Base-by-base conservation (phyloP, 345 rosid genomes). In the Excoecaria agallocha region DNA sequence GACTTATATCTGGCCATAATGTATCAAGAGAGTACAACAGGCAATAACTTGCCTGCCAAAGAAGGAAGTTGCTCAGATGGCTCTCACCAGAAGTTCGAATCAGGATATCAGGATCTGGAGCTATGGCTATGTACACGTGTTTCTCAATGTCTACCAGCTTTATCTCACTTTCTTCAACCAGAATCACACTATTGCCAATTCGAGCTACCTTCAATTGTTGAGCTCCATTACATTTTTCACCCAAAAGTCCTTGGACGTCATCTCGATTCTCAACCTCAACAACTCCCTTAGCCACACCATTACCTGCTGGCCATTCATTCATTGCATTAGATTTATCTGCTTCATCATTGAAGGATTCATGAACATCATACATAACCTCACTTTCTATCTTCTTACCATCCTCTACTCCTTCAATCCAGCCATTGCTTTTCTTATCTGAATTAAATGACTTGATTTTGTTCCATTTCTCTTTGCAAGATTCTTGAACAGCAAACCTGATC, bases 1-100 rank as follows among this genome's bases (percentile, higher is more conserved):
- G 62, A 49, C 94, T 87, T 59, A 90, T 89, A 84, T 91, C 96
- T 4, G 94, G 97, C 97, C 97, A 94, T 60, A 94, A 54, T 20
- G 80, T 89, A 55, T 79, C 70, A 3, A 91, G 96, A 70, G 93
- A 87, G 71, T 79, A 86, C 76, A 93, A 70, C 22, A 82, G 82
- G 75, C 84, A 80, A 64, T 81, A 43, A 77, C 86, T 71, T 11
- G 89, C 84, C 78, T 89, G 94, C 91, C 96, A 86, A 41, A 86
- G 82, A 59, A 85, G 77, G 81, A 88, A 90, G 71, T 88, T 86
- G 81, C 88, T 88, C 65, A 87, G 79, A 58, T 96, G 82, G 22
- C 85, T 85, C 82, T 80, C 88, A 4, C 96, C 96, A 2, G 93
- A 86, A 66, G 88, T 88, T 79, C 90, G 84, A 64, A 91, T 71